Evolutionary conservation across 2,329 filamentous ascomycete species (phyloP), one percentile per base, ranked within the genome.

Genomic region (Pseudogymnoascus sp.): DNA sequence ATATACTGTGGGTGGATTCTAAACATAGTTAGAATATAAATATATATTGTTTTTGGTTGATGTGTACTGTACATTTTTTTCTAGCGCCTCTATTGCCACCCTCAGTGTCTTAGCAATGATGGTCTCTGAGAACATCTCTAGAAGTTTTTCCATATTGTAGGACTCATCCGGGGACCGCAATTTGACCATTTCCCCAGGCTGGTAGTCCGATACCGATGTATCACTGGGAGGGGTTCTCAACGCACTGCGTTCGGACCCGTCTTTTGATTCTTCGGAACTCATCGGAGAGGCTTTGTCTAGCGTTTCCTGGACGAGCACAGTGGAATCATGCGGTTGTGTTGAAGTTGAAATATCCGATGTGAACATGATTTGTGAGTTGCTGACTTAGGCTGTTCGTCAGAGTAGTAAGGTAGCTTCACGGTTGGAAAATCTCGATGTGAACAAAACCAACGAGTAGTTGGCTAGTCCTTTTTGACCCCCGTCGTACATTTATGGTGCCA

Each of bases 71-170:
- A 43, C 38, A 60, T 64, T 52, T 31, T 52, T 52, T 31, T 49
- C 33, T n/a, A 67, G 61, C 6, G 63, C 63, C 12, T 63, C 41
- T 11, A 62, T 60, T 11, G 68, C 65, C 2, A 65, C 66, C n/a
- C 68, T 65, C 12, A 67, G 43, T 19, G 68, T 67, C 61, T 69
- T 70, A 31, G 68, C 68, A 3, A 63, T 43, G 6, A 68, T 45
- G 33, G 67, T 69, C 19, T 69, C 67, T 14, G 62, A 55, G 41
- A 64, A 70, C 8, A 70, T 63, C 55, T 63, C 68, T 29, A 31
- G 33, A 26, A 60, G 58, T 6, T 52, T 52, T 31, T 52, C 23
- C 45, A 52, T 52, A 14, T 31, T 29, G n/a, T 29, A 52, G n/a
- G 45, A 52, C 7, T 52, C 23, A 31, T 31, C 16, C 5, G 26